These are phyloP conservation scores for Craterostigma plantagineum DNA, from an alignment of 257 asterid genomes.

Conservation along the genomic window DNA sequence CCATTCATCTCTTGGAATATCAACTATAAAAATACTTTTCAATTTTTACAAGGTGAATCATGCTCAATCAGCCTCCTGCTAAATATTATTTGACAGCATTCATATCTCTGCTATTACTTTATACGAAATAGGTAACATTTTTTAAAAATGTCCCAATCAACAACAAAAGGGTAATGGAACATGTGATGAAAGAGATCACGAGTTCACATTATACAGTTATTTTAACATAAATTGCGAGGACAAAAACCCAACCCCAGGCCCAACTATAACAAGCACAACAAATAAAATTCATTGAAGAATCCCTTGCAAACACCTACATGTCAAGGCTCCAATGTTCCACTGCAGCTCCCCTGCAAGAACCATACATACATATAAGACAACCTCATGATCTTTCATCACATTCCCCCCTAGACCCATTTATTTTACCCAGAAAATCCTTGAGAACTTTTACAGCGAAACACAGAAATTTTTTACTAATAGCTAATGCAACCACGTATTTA, in stretches of 20 bases:
- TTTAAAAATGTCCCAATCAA: too few species aligned
- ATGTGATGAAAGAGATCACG: background rate
- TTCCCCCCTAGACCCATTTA: slow-evolving; percentile 33
- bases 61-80: too few species aligned
- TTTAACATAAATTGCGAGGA: background rate
- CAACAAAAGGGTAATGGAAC: too few species aligned
- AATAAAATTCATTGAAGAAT: slow-evolving; percentile 42
- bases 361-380: slow-evolving; percentile 91
- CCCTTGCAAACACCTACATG: slow-evolving; percentile 97
- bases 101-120: too few species aligned
- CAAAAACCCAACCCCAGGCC: slow-evolving; percentile 26
- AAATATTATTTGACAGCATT: too few species aligned
- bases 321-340: slow-evolving; percentile 85
- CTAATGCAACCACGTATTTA: slow-evolving; percentile 9
- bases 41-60: too few species aligned
- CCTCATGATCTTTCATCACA: slow-evolving; percentile 48
- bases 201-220: background rate
- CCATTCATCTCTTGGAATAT: too few species aligned
- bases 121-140: too few species aligned
- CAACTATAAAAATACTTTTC: too few species aligned
- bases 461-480: slow-evolving; percentile 1
- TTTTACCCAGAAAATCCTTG: slow-evolving; percentile 14
- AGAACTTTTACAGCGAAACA: slow-evolving; percentile 4
- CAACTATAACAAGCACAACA: slow-evolving; percentile 23
- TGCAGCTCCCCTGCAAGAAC: slow-evolving; percentile 98